Conservation (phyloP, 1,284 basidiomycete species). For the Leccinum discolor region DNA sequence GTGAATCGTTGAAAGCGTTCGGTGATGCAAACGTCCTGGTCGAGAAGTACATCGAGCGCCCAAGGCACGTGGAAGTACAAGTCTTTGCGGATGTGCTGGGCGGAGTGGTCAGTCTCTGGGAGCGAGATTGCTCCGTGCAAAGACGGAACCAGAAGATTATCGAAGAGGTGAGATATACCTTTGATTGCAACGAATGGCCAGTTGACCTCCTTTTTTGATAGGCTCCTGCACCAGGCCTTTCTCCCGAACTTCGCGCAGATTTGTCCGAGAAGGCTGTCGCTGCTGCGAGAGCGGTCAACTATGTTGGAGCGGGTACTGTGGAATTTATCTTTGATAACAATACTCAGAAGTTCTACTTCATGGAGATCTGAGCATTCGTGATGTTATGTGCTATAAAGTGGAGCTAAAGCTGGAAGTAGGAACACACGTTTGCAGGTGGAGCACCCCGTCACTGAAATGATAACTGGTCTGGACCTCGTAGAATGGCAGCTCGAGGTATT, state of each 20-base stretch:
- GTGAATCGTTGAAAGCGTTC: conserved; percentile 87
- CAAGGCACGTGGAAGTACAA: conserved; percentile 89
- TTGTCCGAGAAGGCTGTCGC: conserved; percentile 88
- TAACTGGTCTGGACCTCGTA: conserved; percentile 90
- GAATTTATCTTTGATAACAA: conserved; percentile 95
- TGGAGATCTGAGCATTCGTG: conserved; percentile 76
- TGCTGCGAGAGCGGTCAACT: conserved; percentile 89
- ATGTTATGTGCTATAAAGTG: not conserved
- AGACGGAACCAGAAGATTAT: conserved; percentile 95
- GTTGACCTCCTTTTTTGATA: conserved; percentile 29
- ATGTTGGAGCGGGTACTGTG: conserved; percentile 90
- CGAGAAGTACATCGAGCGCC: conserved; percentile 84
- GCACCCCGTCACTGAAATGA: conserved; percentile 96
- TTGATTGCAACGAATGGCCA: not conserved
- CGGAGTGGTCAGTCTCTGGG: conserved; percentile 86
- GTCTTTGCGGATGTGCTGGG: conserved; percentile 84
- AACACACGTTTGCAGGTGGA: conserved; percentile 94
- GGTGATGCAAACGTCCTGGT: conserved; percentile 86
- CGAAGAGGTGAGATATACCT: conserved; percentile 60
- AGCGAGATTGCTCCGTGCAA: conserved; percentile 94
- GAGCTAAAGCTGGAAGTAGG: conserved; percentile 43
- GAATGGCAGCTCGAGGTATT: conserved; percentile 89
- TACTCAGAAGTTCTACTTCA: conserved; percentile 84
- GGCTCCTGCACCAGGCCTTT: conserved; percentile 90
- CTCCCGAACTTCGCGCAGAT: conserved; percentile 73